Conservation (phyloP, 2,329 filamentous ascomycete genomes). For the Microsporum ferrugineum region DNA sequence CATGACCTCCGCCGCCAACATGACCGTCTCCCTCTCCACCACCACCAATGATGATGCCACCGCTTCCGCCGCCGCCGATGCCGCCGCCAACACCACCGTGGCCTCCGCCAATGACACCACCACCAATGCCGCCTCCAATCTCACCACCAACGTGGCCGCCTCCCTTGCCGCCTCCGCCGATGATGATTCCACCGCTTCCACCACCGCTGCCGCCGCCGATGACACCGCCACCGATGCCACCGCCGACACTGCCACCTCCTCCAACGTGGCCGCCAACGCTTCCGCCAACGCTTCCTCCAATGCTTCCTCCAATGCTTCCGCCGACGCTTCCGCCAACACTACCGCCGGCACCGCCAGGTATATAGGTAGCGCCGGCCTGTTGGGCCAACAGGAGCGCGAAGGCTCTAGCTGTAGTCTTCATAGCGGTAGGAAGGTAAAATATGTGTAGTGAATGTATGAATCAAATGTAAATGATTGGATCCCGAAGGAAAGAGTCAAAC, state of each 20-base stretch:
- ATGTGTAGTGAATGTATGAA: not conserved
- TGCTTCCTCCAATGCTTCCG: not conserved
- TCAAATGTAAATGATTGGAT: not conserved
- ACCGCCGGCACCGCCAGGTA: not conserved
- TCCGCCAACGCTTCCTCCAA: not conserved
- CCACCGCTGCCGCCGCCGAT: not conserved
- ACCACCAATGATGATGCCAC: not conserved
- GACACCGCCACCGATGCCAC: not conserved
- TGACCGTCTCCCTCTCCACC: not conserved
- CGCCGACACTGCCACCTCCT: not conserved
- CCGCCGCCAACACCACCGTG: not conserved
- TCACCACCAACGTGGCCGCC: not conserved
- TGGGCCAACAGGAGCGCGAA: slow-evolving; percentile 17
- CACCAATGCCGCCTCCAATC: not conserved
- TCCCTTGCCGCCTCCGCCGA: not conserved
- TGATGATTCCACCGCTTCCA: not conserved
- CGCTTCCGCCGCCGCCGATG: not conserved
- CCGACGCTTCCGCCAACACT: not conserved
- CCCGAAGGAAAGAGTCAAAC: not conserved
- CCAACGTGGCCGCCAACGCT: not conserved
- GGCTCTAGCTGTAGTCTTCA: slow-evolving; percentile 16
- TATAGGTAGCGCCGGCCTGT: slow-evolving; percentile 17
- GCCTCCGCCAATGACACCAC: not conserved
- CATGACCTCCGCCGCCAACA: not conserved
- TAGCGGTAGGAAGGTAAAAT: slow-evolving; percentile 7